Base-by-base conservation (phyloP, 2,329 filamentous ascomycete species). In the Helotiales sp. region DNA sequence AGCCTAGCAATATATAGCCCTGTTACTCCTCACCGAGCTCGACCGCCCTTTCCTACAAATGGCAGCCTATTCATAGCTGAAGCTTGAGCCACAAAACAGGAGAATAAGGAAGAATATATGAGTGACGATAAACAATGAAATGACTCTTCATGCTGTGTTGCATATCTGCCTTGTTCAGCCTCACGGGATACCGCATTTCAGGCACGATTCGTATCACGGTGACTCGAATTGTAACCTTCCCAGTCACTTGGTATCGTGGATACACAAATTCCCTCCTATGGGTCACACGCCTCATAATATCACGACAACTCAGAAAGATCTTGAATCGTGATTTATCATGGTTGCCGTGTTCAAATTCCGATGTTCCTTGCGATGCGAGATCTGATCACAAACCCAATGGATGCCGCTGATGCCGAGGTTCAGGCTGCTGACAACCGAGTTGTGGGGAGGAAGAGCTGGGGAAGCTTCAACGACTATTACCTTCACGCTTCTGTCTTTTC, bases 401-500 rank as follows among this genome's bases (percentile, higher is more conserved):
- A 24, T 44, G 40, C 10, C 22, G 40, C 10, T 44, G 40, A 44
- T 44, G 40, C 61, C 61, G 55, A 57, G 58, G 56, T 51, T 44
- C 42, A 52, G 40, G 17, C 22, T 22, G 19, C 30, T 46, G 36
- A 38, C 38, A 52, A 33, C 49, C 52, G 52, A 56, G 42, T 15
- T 48, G 54, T 58, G 57, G 56, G 49, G 55, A 51, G n/a, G n/a
- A 5, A 31, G 36, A 30, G 48, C 58, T 56, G 58, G 61, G 60
- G 58, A 59, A 63, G 58, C 58, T 61, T 10, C 33, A 42, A 51
- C 51, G 12, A 58, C 24, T 42, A 19, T 30, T 52, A 25, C 13
- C n/a, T n/a, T 38, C 48, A n/a, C 25, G 13, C 40, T n/a, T 44
- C 52, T 22, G 3, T 34, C 22, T 30, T 24, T 25, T 13, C 33